Evolutionary conservation across 2,329 filamentous ascomycete genomes (phyloP).

Genomic region (Zasmidium angulare): DNA sequence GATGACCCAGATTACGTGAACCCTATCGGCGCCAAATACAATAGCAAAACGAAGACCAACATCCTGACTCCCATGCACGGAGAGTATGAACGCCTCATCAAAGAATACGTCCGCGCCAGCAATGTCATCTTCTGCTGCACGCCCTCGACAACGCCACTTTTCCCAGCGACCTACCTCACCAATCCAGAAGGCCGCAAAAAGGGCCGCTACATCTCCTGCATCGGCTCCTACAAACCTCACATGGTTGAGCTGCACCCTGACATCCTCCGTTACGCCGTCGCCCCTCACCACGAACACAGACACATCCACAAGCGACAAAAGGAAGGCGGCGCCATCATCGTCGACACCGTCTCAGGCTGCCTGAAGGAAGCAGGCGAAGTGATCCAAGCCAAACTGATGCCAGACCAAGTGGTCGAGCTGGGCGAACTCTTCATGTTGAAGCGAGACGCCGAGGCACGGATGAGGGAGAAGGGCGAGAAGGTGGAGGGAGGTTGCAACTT

Average conservation of each 20-base stretch:
- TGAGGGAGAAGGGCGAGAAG: conserved; percentile 29
- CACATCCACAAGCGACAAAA: conserved; percentile 66
- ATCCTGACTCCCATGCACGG: conserved; percentile 69
- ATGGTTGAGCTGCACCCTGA: conserved; percentile 85
- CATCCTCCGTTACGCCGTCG: conserved; percentile 65
- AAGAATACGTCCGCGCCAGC: conserved; percentile 67
- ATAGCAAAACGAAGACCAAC: conserved; percentile 59
- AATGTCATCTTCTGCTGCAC: conserved; percentile 90
- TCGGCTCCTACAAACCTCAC: conserved; percentile 65
- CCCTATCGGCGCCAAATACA: conserved; percentile 38
- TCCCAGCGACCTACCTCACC: conserved; percentile 71
- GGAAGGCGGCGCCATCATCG: conserved; percentile 60
- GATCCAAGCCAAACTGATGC: conserved; percentile 70
- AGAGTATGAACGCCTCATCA: conserved; percentile 66
- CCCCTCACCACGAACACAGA: conserved; percentile 49
- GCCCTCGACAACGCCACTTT: conserved; percentile 70
- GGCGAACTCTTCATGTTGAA: conserved; percentile 74
- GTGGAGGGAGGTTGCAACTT: conserved; percentile 28
- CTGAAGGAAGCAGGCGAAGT: conserved; percentile 84
- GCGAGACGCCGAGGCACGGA: conserved; percentile 47
- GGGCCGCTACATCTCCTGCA: conserved; percentile 69
- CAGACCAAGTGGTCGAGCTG: conserved; percentile 78
- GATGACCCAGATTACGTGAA: conserved; percentile 37
- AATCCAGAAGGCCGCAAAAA: conserved; percentile 68
- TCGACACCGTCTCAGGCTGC: conserved; percentile 73